Percentiles rank a stretch among this genome's conserved stretches.
Evolutionary conservation across 1,284 basidiomycete species (phyloP).

Genomic region (Ceratobasidium sp.): DNA sequence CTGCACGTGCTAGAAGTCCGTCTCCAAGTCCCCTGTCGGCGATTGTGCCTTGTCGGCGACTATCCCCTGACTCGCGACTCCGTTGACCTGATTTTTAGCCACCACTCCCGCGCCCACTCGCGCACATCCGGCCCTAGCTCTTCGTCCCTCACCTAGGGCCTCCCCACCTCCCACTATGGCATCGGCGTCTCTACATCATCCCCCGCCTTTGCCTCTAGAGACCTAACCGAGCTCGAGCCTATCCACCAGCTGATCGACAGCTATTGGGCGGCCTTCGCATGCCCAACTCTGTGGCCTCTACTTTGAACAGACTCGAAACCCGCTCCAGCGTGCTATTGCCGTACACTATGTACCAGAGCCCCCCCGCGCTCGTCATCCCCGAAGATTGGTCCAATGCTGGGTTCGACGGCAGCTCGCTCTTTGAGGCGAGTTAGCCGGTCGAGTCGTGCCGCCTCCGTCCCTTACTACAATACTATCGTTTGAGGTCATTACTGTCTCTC

Average conservation of each 20-base stretch:
- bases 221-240: constrained; percentile 22
- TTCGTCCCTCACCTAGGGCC: constrained; percentile 46
- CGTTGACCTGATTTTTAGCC: too few species aligned
- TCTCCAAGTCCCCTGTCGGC: too few species aligned
- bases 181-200: constrained; percentile 33
- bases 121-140: constrained; percentile 44
- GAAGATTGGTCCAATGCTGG: constrained; percentile 13
- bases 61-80: too few species aligned
- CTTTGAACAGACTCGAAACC: constrained; percentile 36
- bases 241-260: too few species aligned
- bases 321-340: constrained; percentile 33
- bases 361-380: constrained; percentile 35
- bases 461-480: not conserved
- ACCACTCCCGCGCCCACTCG: too few species aligned
- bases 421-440: constrained; percentile 49
- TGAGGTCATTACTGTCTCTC: too few species aligned
- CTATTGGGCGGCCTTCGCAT: constrained; percentile 38
- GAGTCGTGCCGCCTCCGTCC: constrained; percentile 38
- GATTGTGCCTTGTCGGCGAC: too few species aligned
- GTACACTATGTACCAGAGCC: constrained; percentile 43
- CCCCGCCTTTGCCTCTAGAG: constrained; percentile 17
- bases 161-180: constrained; percentile 58
- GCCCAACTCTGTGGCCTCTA: constrained; percentile 23
- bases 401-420: constrained; percentile 19
- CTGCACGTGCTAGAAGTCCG: too few species aligned